phyloP scores from a whole-genome alignment of 305 asterid genomes.

The Solanum chacoense region DNA sequence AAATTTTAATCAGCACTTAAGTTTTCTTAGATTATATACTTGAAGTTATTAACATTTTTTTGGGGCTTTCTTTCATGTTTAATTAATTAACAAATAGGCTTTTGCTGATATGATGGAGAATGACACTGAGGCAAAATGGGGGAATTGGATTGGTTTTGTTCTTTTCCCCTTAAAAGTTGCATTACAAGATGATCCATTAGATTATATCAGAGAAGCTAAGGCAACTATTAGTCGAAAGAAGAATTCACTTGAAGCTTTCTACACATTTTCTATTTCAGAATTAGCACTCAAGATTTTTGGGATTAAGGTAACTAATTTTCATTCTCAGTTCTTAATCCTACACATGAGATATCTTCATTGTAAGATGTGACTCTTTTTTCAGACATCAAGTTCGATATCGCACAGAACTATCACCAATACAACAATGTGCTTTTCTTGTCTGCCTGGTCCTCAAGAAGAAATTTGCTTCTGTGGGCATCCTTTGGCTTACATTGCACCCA shows the following conservation, averaged over 20 bases:
- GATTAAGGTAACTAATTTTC: slow-evolving; percentile 11
- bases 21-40: neutral
- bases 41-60: neutral
- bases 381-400: slow-evolving; percentile 10
- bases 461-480: no score
- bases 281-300: slow-evolving; percentile 23
- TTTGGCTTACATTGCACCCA: no score
- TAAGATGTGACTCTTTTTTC: neutral
- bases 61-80: no score
- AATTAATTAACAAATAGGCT: slow-evolving; percentile 1
- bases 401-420: no score
- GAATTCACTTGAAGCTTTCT: slow-evolving; percentile 19
- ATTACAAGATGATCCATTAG: slow-evolving; percentile 22
- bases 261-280: slow-evolving; percentile 13
- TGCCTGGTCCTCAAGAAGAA: no score
- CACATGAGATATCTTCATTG: neutral
- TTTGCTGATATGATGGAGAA: slow-evolving; percentile 23
- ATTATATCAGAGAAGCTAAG: slow-evolving; percentile 26
- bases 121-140: slow-evolving; percentile 16
- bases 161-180: slow-evolving; percentile 25
- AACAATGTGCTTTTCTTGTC: no score
- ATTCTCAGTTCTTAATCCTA: neutral
- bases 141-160: slow-evolving; percentile 25
- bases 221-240: slow-evolving; percentile 14
- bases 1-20: neutral